Evolutionary conservation across 2,329 filamentous ascomycete genomes (phyloP), one percentile per base, ranked within the genome.

Genomic region (Ascosphaera aggregata): DNA sequence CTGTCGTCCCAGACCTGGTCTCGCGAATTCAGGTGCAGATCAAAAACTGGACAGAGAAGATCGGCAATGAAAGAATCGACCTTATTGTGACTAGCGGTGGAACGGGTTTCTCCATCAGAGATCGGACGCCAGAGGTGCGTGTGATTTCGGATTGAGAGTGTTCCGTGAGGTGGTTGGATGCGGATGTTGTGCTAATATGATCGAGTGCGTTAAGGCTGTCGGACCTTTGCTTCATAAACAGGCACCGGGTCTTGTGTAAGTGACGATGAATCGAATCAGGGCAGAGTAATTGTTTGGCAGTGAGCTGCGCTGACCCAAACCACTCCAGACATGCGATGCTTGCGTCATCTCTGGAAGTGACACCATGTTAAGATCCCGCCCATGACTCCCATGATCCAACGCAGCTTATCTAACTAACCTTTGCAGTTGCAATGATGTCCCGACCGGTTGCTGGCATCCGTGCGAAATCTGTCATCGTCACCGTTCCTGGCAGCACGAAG

Each of bases 401-500:
- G 38, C 27, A 2, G 9, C 9, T 16, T 11, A 16, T 27, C 22
- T 34, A 34, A 20, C 40, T 44, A 44, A 31, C 27, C 24, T 32
- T 18, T 41, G 13, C 40, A 92, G 84, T 98, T 59, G 89, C 89
- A 35, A 76, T 93, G 63, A 98, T 98, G 89, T 80, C 89, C 39
- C 72, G 89, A 36, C 89, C 89, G 3, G 80, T 91, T 9, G 89
- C 89, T 17, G 89, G 89, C 2, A 74, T 92, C 2, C 68, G 89
- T 22, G 76, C 86, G 44, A 73, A 73, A 43, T 76, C 81, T 1
- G 58, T 98, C 39, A 78, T 98, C 18, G 60, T 94, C 44, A 98
- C 89, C 0, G 63, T 98, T 2, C 89, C 89, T 0, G 89, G 89
- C 1, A 95, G 86, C 0, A 89, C 89, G 0, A 95, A 95, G 55